These are phyloP conservation scores for Wickerhamiella australiensis DNA, from an alignment of 805 yeast genomes.

Conservation along the genomic window DNA sequence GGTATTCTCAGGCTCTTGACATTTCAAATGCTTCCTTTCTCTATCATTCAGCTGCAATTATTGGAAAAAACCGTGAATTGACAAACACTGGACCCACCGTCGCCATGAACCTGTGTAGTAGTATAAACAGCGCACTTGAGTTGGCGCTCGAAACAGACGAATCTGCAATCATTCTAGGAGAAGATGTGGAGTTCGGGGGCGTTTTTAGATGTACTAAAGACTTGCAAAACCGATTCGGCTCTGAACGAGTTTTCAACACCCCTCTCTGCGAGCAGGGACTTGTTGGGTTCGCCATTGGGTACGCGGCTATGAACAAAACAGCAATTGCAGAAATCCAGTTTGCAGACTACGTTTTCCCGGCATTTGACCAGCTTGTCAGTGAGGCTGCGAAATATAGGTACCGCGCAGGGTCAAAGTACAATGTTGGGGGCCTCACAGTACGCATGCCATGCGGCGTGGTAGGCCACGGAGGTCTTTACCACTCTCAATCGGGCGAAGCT, in stretches of 20 bases:
- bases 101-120: slow-evolving; percentile 31
- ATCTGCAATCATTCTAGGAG: slow-evolving; percentile 81
- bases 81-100: slow-evolving; percentile 20
- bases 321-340: slow-evolving; percentile 93
- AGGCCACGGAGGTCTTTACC: slow-evolving; percentile 95
- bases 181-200: slow-evolving; percentile 94
- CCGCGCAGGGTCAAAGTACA: slow-evolving; percentile 79
- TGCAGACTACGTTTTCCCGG: slow-evolving; percentile 93
- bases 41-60: slow-evolving; percentile 17
- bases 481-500: slow-evolving; percentile 85
- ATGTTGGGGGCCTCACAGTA: slow-evolving; percentile 85
- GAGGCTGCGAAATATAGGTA: slow-evolving; percentile 93
- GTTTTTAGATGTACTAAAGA: slow-evolving; percentile 90
- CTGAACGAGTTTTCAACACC: slow-evolving; percentile 74
- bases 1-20: not conserved
- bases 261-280: slow-evolving; percentile 95
- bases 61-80: slow-evolving; percentile 20
- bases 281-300: slow-evolving; percentile 78
- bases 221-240: slow-evolving; percentile 76
- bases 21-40: slow-evolving; percentile 23
- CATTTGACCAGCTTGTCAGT: slow-evolving; percentile 88
- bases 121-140: slow-evolving; percentile 85
- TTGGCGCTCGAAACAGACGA: slow-evolving; percentile 84
- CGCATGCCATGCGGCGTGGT: slow-evolving; percentile 97
- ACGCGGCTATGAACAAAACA: slow-evolving; percentile 77